Base-by-base conservation (phyloP, 164 flowering plant genomes). In the Cinnamomum chago region DNA sequence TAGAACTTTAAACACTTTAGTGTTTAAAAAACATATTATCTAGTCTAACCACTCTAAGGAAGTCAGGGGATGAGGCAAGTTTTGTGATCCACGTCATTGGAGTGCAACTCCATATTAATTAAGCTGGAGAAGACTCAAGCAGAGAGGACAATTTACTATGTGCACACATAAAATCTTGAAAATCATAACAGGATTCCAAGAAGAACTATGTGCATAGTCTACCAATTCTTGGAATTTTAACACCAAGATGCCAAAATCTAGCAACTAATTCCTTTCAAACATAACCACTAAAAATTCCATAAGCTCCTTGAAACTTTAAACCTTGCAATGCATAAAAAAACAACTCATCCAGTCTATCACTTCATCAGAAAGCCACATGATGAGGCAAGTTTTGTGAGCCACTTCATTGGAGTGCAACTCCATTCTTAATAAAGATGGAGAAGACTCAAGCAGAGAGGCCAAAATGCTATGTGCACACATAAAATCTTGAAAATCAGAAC, bases 121-220 rank as follows among this genome's bases (percentile, higher is more conserved):
- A 27, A 65, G 30, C 33, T 65, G 30, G 67, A 65, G 67, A 23
- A 27, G 67, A 65, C 67, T 65, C 35, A 14, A 65, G 67, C 67
- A 23, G 30, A 65, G 67, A 65, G 67, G 67, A 65, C 33, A 27
- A 23, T 65, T 65, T 24, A 3, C 67, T 65, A 27, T 65, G 27
- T 14, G 30, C 67, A 65, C 67, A 65, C 0, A 65, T 65, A 65
- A 70, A 70, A 70, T 70, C 73, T 70, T 50, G 73, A 28, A 24
- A 70, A 58, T 52, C 73, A 70, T 70, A n/a, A 30, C 20, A 30
- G 25, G 62, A 70, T 27, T 70, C 40, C 73, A 52, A 70, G 73
- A 52, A 55, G 73, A 70, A 51, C 60, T 70, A 51, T 70, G 73
- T 55, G 73, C 40, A 12, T 40, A 76, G 47, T 40, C 47, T 40